Evolutionary conservation across 2,329 filamentous ascomycete species (phyloP).

Genomic region (Stemphylium beticola): DNA sequence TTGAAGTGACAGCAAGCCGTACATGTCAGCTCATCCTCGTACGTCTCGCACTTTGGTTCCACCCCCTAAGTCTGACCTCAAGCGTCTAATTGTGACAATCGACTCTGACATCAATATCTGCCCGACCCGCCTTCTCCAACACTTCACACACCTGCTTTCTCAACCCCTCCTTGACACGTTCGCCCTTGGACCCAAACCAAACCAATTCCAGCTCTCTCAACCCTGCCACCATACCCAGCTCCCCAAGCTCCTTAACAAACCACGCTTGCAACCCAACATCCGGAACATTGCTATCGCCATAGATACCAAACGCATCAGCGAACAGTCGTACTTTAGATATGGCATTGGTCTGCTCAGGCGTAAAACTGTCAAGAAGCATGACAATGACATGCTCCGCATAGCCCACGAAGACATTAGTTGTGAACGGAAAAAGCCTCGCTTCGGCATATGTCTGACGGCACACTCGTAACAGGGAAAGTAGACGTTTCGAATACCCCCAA

Average conservation of each 20-base stretch:
- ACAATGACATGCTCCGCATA: slow-evolving; percentile 8
- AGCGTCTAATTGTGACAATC: no score
- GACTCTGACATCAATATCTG: neutral
- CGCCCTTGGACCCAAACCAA: slow-evolving; percentile 4
- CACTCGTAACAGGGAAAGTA: neutral
- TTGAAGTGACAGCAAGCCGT: neutral
- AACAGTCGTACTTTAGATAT: slow-evolving; percentile 2
- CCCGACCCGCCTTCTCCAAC: neutral
- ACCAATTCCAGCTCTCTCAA: neutral
- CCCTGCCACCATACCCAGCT: neutral
- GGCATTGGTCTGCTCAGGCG: neutral
- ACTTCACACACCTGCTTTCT: neutral
- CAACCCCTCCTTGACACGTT: neutral
- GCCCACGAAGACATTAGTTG: slow-evolving; percentile 5
- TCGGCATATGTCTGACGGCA: slow-evolving; percentile 11
- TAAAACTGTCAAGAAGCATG: neutral
- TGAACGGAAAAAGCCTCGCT: slow-evolving; percentile 6
- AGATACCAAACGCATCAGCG: slow-evolving; percentile 4
- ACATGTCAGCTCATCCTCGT: neutral
- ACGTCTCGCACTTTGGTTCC: no score
- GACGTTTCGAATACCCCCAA: slow-evolving; percentile 1
- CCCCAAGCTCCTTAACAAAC: neutral
- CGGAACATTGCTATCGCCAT: slow-evolving; percentile 4
- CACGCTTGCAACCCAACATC: slow-evolving; percentile 1
- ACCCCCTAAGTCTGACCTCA: no score